Conservation (phyloP, 2,329 filamentous ascomycete genomes). For the Didymella pinodella region DNA sequence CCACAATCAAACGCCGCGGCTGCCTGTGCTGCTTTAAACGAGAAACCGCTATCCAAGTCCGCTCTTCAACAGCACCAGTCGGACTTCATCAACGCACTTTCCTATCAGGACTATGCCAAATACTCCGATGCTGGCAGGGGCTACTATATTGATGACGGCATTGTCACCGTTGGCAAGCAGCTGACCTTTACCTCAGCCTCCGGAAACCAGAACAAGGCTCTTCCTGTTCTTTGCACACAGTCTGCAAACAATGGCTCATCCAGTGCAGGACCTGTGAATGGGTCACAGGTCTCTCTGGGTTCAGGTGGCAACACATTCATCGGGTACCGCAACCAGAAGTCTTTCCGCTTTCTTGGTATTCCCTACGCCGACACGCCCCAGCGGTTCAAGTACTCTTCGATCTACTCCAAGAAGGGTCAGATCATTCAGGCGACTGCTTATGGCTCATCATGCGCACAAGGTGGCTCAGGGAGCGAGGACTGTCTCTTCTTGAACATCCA, state of each 20-base stretch:
- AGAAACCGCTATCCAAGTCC: constrained; percentile 55
- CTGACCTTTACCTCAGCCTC: constrained; percentile 48
- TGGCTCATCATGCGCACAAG: constrained; percentile 56
- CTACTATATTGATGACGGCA: constrained; percentile 56
- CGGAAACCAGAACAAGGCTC: constrained; percentile 30
- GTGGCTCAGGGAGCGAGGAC: constrained; percentile 47
- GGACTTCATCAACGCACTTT: constrained; percentile 57
- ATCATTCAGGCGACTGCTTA: constrained; percentile 58
- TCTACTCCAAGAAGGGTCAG: constrained; percentile 56
- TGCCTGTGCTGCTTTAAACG: constrained; percentile 59
- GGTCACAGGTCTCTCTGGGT: constrained; percentile 49
- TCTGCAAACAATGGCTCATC: constrained; percentile 51
- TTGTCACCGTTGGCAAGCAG: constrained; percentile 48
- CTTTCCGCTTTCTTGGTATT: constrained; percentile 56
- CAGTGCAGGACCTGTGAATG: constrained; percentile 33
- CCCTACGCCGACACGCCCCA: constrained; percentile 55
- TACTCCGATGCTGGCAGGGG: constrained; percentile 47
- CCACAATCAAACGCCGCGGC: constrained; percentile 49
- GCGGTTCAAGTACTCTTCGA: constrained; percentile 57
- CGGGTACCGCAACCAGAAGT: constrained; percentile 63
- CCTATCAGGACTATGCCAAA: constrained; percentile 56
- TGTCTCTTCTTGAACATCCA: constrained; percentile 36
- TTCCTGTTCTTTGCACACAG: constrained; percentile 63
- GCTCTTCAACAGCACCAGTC: constrained; percentile 54
- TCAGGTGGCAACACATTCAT: constrained; percentile 57